Conservation (phyloP, 2,329 filamentous ascomycete genomes). For the Fusarium nisikadoi region DNA sequence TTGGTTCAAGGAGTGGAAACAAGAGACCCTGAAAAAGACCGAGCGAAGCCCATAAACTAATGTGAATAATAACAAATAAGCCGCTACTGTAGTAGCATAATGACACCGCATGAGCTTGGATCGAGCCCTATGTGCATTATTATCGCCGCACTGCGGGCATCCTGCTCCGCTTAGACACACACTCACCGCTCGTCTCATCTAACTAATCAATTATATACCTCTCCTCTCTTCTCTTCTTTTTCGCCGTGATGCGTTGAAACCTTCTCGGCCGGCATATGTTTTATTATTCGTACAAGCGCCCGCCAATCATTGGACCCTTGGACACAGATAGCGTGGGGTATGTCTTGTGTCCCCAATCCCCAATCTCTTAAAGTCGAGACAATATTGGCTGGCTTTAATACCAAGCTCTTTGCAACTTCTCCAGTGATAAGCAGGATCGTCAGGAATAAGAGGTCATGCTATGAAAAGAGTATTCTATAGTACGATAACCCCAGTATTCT, state of each 20-base stretch:
- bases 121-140: conserved; percentile 14
- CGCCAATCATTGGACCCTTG: conserved; percentile 21
- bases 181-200: conserved; percentile 24
- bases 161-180: conserved; percentile 16
- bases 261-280: conserved; percentile 8
- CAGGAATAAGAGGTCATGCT: conserved; percentile 18
- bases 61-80: not conserved
- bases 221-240: conserved; percentile 2
- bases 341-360: not conserved
- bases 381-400: not conserved
- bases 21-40: conserved; percentile 21
- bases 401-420: not conserved
- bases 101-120: conserved; percentile 12
- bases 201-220: not conserved
- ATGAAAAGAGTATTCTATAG: conserved; percentile 1
- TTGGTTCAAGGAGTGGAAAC: not conserved
- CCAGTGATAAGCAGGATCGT: conserved; percentile 17
- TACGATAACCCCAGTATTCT: not conserved
- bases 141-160: not conserved
- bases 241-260: conserved; percentile 12
- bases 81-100: conserved; percentile 4
- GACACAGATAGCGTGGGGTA: conserved; percentile 4
- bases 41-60: not conserved
- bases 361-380: not conserved
- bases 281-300: conserved; percentile 24